These are phyloP conservation scores for Phaeoacremonium minimum DNA, from an alignment of 2,329 filamentous ascomycete genomes.

Conservation along the genomic window DNA sequence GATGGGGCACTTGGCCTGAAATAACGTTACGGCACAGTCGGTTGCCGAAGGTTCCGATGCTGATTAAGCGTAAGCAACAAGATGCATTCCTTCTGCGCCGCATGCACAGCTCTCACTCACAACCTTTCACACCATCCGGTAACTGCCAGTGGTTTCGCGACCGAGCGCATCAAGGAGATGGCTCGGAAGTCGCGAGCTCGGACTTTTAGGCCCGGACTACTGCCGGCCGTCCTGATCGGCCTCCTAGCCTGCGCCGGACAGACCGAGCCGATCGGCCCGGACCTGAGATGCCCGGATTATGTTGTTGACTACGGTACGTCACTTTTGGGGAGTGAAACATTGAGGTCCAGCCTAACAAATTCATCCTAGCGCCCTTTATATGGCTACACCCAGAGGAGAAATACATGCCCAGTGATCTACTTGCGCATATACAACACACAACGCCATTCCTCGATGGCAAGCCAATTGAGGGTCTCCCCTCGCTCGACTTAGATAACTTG, in stretches of 20 bases:
- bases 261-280: neutral
- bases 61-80: neutral
- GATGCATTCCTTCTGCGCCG: too few relatives aligned
- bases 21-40: too few relatives aligned
- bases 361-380: constrained; percentile 20
- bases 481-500: constrained; percentile 20
- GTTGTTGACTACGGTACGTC: constrained; percentile 22
- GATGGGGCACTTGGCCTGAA: too few relatives aligned
- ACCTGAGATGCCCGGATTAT: constrained; percentile 17
- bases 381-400: constrained; percentile 26
- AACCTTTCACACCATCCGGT: neutral
- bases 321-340: neutral
- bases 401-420: constrained; percentile 21
- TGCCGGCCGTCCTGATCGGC: neutral
- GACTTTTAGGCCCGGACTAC: neutral
- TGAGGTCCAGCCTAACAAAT: neutral
- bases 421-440: constrained; percentile 22
- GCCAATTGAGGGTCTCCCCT: constrained; percentile 10
- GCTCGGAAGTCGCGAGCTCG: neutral
- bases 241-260: neutral
- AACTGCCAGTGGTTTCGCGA: neutral
- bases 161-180: neutral
- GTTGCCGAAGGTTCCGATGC: neutral
- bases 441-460: constrained; percentile 13
- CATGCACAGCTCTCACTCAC: neutral